Evolutionary conservation across 2,329 filamentous ascomycete species (phyloP), one percentile per base, ranked within the genome.

Genomic region (Colletotrichum orbiculare): DNA sequence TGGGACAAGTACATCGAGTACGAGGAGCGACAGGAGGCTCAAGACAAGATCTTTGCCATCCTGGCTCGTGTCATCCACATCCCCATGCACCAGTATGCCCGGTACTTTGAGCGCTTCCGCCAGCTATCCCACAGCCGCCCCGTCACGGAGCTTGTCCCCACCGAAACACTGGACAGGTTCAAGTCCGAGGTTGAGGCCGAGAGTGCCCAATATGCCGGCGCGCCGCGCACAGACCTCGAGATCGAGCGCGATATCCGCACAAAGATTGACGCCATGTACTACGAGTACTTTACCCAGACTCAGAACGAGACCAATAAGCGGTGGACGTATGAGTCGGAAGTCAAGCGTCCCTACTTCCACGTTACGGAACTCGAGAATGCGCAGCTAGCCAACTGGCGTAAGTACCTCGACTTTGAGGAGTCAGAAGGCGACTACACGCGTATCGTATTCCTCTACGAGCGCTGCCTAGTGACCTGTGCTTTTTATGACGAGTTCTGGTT

Each of bases 1-100:
- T 99, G 96, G 96, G 96, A 99, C 78, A 98, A 97, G 79, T 99
- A 97, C 74, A 88, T 99, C 69, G 96, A 98, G 75, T 98, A 96
- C 73, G 96, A 98, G 76, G 94, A 97, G 76, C 91, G 94, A 2
- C 84, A 95, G 67, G 94, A 97, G 73, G 89, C 91, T 0, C 87
- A 91, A 12, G 92, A 96, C 68, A 93, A 89, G 72, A 92, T 97
- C 59, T 97, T 96, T 71, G 88, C 87, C 45, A 93, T 99, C 60
- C 85, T 97, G 56, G 85, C 86, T 67, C 92, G 94, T 58, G 86
- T 97, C 60, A 91, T 97, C 58, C 87, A 92, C 73, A 94, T 98
- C 57, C 95, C 96, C 1, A 93, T 97, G 87, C 94, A 98, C 74
- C 94, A 97, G 75, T 98, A 97, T 81, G 91, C 93, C 17, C 88